Percentiles rank a stretch among this genome's conserved stretches.
These are phyloP conservation scores for Chaetomium olivaceum DNA, from an alignment of 2,329 filamentous ascomycete genomes.

Conservation along the genomic window DNA sequence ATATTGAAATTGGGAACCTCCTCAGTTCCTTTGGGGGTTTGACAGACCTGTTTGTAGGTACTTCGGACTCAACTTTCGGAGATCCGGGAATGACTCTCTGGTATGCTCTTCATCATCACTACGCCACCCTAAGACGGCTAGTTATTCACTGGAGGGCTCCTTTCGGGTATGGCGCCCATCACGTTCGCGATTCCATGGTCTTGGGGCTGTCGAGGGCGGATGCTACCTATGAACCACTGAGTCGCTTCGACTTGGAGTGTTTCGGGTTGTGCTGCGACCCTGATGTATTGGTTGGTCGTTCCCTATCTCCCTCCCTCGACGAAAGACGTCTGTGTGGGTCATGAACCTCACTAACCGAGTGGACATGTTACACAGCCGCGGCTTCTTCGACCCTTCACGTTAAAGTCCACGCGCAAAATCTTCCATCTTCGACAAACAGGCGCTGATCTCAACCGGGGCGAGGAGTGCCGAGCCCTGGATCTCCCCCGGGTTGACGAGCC, in stretches of 20 bases:
- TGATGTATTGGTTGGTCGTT: not conserved
- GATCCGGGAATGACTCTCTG: not conserved
- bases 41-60: not conserved
- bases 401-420: not conserved
- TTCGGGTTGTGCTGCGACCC: not conserved
- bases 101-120: not conserved
- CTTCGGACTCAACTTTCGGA: not conserved
- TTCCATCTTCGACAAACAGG: slow-evolving; percentile 18
- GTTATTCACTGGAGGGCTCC: not conserved
- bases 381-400: not conserved
- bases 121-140: not conserved
- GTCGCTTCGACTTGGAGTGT: not conserved
- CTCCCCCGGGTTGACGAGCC: not conserved
- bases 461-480: not conserved
- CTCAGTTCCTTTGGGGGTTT: not conserved
- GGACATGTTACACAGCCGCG: not conserved
- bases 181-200: not conserved
- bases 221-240: not conserved
- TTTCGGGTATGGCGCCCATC: too few relatives aligned
- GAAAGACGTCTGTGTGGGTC: not conserved
- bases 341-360: not conserved
- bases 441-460: not conserved
- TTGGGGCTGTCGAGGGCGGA: not conserved
- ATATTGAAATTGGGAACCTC: not conserved
- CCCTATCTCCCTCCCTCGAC: not conserved